Evolutionary conservation across 208 protist genomes (phyloP).

Genomic region (Trypanosoma congolense): DNA sequence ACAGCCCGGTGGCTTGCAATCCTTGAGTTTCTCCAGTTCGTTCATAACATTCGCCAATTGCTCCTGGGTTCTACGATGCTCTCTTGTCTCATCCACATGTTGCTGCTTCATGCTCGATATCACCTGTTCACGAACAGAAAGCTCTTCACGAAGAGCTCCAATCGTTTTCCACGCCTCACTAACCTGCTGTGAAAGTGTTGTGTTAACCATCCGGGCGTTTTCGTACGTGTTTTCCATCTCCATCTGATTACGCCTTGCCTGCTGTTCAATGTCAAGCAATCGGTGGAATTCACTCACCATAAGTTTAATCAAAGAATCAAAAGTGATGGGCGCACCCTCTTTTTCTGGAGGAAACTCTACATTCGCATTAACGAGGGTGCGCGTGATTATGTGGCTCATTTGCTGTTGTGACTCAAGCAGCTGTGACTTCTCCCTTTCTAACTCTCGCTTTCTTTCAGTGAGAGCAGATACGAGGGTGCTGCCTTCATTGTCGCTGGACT

Average conservation of each 20-base stretch:
- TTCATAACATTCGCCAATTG: constrained; percentile 21
- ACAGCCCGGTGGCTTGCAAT: constrained; percentile 32
- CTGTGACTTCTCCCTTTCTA: constrained; percentile 12
- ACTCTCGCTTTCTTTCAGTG: constrained; percentile 9
- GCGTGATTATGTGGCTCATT: constrained; percentile 21
- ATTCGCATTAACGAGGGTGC: constrained; percentile 19
- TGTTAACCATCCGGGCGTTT: constrained; percentile 65
- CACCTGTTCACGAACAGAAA: constrained; percentile 40
- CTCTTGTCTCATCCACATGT: constrained; percentile 25
- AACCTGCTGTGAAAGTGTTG: constrained; percentile 55
- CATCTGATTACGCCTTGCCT: constrained; percentile 32
- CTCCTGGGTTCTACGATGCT: constrained; percentile 25
- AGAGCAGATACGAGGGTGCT: constrained; percentile 11
- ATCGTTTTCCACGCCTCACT: constrained; percentile 53
- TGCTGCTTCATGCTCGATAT: constrained; percentile 30
- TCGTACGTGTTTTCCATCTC: constrained; percentile 84
- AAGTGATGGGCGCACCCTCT: constrained; percentile 9
- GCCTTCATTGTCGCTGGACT: constrained; percentile 1
- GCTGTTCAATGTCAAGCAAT: constrained; percentile 7
- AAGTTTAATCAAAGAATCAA: constrained; percentile 31
- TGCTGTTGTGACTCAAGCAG: constrained; percentile 18
- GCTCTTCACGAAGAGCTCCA: constrained; percentile 46
- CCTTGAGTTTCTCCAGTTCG: constrained; percentile 42
- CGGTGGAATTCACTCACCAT: constrained; percentile 39
- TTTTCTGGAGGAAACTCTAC: constrained; percentile 4